Percentiles rank a stretch among this genome's conserved stretches.
These are phyloP conservation scores for Annulohypoxylon nitens DNA, from an alignment of 495 filamentous ascomycete genomes.

Conservation along the genomic window DNA sequence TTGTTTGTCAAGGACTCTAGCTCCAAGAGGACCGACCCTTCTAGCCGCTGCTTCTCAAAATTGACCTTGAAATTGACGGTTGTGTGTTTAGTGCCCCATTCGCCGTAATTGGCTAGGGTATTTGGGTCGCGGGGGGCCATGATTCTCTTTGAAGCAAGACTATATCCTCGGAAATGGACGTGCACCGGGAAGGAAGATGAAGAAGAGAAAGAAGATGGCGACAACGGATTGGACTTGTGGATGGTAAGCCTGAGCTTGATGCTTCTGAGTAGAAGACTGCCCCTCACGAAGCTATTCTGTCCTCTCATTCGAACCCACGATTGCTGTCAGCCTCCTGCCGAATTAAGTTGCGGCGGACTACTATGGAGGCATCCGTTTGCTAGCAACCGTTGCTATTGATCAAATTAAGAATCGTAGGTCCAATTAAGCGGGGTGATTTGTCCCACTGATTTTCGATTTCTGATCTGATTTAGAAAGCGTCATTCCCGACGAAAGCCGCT, in stretches of 20 bases:
- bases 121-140: slow-evolving; percentile 85
- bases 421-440: slow-evolving; percentile 17
- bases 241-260: slow-evolving; percentile 44
- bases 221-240: slow-evolving; percentile 36
- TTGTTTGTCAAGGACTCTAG: slow-evolving; percentile 78
- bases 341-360: slow-evolving; percentile 37
- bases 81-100: slow-evolving; percentile 84
- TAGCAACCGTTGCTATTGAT: background rate
- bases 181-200: slow-evolving; percentile 26
- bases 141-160: slow-evolving; percentile 51
- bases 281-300: slow-evolving; percentile 44
- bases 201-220: background rate
- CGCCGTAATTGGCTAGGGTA: slow-evolving; percentile 90
- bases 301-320: slow-evolving; percentile 43
- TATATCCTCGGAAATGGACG: slow-evolving; percentile 41
- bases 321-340: slow-evolving; percentile 31
- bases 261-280: slow-evolving; percentile 43
- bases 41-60: slow-evolving; percentile 79
- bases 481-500: slow-evolving; percentile 28
- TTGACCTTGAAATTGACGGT: slow-evolving; percentile 82
- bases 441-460: slow-evolving; percentile 6
- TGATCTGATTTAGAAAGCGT: background rate
- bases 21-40: slow-evolving; percentile 79
- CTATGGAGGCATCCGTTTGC: background rate
- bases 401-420: background rate